phyloP scores from a whole-genome alignment of 2,329 filamentous ascomycete genomes.

The Septoria linicola region DNA sequence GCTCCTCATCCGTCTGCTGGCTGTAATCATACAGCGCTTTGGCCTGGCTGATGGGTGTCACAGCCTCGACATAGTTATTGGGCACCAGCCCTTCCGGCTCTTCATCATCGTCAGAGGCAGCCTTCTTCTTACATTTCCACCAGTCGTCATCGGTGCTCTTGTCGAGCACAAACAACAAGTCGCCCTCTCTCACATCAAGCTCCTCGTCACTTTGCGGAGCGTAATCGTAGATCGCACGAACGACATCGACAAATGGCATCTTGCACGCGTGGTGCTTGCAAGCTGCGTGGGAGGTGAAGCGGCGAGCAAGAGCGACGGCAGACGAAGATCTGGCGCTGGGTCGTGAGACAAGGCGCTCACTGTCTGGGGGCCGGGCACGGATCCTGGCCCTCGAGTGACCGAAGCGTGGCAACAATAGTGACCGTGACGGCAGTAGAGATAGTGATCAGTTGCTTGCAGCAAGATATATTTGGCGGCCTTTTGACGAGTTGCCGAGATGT shows the following conservation, averaged over 20 bases:
- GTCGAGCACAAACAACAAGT: slow-evolving; percentile 83
- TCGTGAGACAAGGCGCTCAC: slow-evolving; percentile 9
- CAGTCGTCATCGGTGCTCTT: slow-evolving; percentile 75
- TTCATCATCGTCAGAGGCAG: slow-evolving; percentile 74
- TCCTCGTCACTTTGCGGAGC: slow-evolving; percentile 81
- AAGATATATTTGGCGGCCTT: too few species aligned
- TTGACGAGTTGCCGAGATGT: too few species aligned
- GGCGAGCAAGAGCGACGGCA: neutral
- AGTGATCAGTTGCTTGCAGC: neutral
- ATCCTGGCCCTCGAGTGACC: neutral
- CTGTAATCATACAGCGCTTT: slow-evolving; percentile 98
- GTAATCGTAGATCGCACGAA: slow-evolving; percentile 91
- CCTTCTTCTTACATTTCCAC: slow-evolving; percentile 97
- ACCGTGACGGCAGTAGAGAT: slow-evolving; percentile 2
- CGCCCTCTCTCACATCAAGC: slow-evolving; percentile 79
- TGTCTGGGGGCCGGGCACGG: neutral
- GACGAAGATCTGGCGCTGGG: slow-evolving; percentile 5
- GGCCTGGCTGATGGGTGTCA: slow-evolving; percentile 65
- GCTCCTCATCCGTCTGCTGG: slow-evolving; percentile 93
- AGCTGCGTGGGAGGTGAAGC: neutral
- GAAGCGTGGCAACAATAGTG: neutral
- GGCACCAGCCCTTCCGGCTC: slow-evolving; percentile 88
- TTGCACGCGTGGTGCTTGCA: slow-evolving; percentile 11
- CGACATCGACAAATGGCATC: slow-evolving; percentile 93
- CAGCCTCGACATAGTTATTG: slow-evolving; percentile 92